Evolutionary conservation across 2,329 filamentous ascomycete genomes (phyloP), one percentile per base, ranked within the genome.

Genomic region (Fusarium napiforme): DNA sequence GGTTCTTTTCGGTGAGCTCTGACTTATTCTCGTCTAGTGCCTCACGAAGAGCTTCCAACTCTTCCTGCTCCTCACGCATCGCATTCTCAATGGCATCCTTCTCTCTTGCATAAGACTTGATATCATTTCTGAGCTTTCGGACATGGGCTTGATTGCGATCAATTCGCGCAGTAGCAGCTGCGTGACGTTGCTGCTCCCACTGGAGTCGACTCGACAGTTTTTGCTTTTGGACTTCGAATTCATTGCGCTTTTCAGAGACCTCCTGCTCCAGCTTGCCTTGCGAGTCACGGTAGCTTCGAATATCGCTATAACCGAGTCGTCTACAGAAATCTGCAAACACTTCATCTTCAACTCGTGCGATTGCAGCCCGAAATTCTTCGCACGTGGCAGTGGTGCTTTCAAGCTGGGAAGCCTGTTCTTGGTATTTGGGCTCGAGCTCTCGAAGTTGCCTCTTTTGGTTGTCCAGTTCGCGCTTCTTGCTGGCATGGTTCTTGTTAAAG

Each of bases 241-340:
- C 92, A 60, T 93, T 91, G 71, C 94, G 94, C 85, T 95, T 95
- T 82, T 96, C 92, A 2, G 92, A 92, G 49, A 93, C 93, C 80
- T 98, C 94, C 81, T 97, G 94, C 82, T 98, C 95, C 55, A 97
- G 85, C 46, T 93, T 95, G 55, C 96, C 96, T 83, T 98, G 96
- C 75, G 97, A 95, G 32, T 93, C 93, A 80, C 98, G 95, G 78
- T 98, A 99, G 65, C 94, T 93, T 66, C 96, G 93, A 73, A 99
- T 97, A 78, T 97, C 92, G 65, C 90, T 87, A 81, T 97, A 98
- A 2, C 95, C 94, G 26, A 98, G 90, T 62, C 93, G 90, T 76
- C 91, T 89, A 84, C 96, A 99, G 84, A 99, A 99, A 45, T 87
- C 87, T 28, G 87, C 87, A 81, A 98, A 99, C 36, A 99, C 88